Percentiles rank a stretch among this genome's conserved stretches.
phyloP scores from a whole-genome alignment of 257 asterid genomes.

The Echites panduratus region DNA sequence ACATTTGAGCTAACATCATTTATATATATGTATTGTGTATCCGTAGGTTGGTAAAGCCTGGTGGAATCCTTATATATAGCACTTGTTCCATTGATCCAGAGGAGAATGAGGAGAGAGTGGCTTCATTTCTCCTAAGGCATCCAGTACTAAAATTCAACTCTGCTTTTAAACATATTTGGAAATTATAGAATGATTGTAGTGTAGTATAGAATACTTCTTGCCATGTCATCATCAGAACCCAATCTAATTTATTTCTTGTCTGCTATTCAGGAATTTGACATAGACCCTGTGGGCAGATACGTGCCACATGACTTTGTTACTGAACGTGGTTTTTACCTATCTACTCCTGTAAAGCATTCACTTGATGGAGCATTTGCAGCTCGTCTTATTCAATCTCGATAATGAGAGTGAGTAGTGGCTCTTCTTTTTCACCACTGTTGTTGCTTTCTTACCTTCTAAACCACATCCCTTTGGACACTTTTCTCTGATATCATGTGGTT shows the following conservation, averaged over 20 bases:
- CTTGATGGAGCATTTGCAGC: conserved; percentile 97
- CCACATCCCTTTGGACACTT: too few species aligned
- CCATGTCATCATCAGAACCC: background rate
- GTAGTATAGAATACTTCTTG: background rate
- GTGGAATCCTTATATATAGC: conserved; percentile 74
- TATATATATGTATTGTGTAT: conserved; percentile 14
- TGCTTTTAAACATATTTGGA: conserved; percentile 2
- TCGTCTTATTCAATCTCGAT: conserved; percentile 55
- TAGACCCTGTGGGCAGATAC: conserved; percentile 55
- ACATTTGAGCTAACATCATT: background rate
- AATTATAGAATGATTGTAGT: background rate
- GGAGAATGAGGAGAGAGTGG: conserved; percentile 87
- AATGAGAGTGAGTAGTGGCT: conserved; percentile 11
- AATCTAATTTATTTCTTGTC: background rate
- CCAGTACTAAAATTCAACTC: conserved; percentile 35
- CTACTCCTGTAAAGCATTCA: conserved; percentile 72
- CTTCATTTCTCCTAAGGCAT: conserved; percentile 73
- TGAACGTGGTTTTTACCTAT: conserved; percentile 51
- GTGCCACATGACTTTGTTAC: conserved; percentile 54
- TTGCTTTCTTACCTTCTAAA: background rate
- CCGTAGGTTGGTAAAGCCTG: conserved; percentile 73
- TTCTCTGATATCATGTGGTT: background rate
- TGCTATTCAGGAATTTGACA: conserved; percentile 52
- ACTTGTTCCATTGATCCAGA: conserved; percentile 85
- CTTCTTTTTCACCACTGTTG: background rate